phyloP scores from a whole-genome alignment of 1,139 yeast genomes.

The Sugiyamaella grinbergsii region DNA sequence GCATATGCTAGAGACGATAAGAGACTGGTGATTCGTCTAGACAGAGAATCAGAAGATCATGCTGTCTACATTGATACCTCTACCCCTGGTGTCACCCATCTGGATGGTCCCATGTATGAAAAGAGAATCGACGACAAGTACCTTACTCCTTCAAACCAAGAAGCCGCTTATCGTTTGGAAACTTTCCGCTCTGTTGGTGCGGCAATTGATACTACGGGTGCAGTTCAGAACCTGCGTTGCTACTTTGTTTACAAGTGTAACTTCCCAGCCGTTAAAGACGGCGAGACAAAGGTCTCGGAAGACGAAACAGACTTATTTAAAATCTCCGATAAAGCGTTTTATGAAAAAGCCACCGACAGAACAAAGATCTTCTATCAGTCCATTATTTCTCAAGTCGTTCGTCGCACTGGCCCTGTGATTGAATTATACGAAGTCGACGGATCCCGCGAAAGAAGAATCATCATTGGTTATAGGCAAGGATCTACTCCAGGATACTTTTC shows the following conservation, averaged over 20 bases:
- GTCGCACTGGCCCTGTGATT: conserved; percentile 89
- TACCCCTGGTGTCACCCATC: conserved; percentile 45
- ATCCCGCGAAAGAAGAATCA: conserved; percentile 76
- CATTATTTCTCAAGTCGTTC: conserved; percentile 67
- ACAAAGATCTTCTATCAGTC: conserved; percentile 77
- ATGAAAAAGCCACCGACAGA: conserved; percentile 74
- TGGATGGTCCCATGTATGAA: conserved; percentile 46
- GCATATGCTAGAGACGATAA: conserved; percentile 67
- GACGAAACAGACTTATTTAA: conserved; percentile 57
- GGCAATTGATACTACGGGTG: conserved; percentile 47
- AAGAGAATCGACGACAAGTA: conserved; percentile 78
- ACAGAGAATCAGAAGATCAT: conserved; percentile 77
- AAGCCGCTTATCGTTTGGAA: conserved; percentile 69
- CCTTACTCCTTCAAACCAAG: conserved; percentile 59
- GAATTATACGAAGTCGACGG: conserved; percentile 82
- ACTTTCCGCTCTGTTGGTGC: conserved; percentile 75
- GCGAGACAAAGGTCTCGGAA: conserved; percentile 28
- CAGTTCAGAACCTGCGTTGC: conserved; percentile 62
- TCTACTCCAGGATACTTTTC: conserved; percentile 86
- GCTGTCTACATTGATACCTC: conserved; percentile 89
- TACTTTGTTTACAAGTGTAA: conserved; percentile 84
- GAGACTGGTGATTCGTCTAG: conserved; percentile 67
- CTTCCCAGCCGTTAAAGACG: conserved; percentile 44
- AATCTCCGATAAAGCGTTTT: conserved; percentile 79
- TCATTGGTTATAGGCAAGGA: conserved; percentile 84